A percentile compares a stretch with the other conserved stretches of the same genome.
These are phyloP conservation scores for Penicillium dipodomyicola DNA, from an alignment of 495 filamentous ascomycete genomes.

Conservation along the genomic window DNA sequence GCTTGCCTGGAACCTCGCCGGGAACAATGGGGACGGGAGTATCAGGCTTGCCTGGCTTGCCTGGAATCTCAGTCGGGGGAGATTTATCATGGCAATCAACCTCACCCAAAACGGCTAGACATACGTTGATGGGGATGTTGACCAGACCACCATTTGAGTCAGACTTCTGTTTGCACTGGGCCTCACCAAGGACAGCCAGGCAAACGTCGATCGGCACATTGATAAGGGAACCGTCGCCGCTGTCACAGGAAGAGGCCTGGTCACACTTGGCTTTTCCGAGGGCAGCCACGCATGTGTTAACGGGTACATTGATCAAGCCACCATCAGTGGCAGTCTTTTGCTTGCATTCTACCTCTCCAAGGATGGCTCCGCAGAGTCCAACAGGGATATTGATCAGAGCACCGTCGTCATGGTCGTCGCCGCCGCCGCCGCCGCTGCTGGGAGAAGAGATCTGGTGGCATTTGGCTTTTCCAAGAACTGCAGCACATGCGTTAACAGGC, in stretches of 20 bases:
- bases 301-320: slow-evolving; percentile 31
- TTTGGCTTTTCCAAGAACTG: slow-evolving; percentile 31
- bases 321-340: slow-evolving; percentile 8
- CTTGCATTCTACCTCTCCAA: slow-evolving; percentile 12
- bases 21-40: too few relatives aligned
- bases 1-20: too few relatives aligned
- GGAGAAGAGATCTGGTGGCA: slow-evolving; percentile 25
- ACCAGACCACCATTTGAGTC: slow-evolving; percentile 8
- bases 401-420: neutral
- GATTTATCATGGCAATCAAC: slow-evolving; percentile 22
- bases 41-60: neutral
- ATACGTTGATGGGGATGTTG: slow-evolving; percentile 14
- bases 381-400: neutral
- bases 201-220: slow-evolving; percentile 33
- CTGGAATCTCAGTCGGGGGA: slow-evolving; percentile 8
- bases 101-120: slow-evolving; percentile 29
- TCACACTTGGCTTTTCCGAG: slow-evolving; percentile 34
- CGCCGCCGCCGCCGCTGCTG: neutral
- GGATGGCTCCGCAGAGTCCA: slow-evolving; percentile 3
- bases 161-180: slow-evolving; percentile 11
- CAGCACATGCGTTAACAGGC: slow-evolving; percentile 26
- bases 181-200: slow-evolving; percentile 19
- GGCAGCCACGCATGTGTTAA: slow-evolving; percentile 28
- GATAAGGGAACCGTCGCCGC: slow-evolving; percentile 25
- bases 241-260: slow-evolving; percentile 19